phyloP scores from a whole-genome alignment of 1,284 basidiomycete species.

The Fomitopsis betulina region DNA sequence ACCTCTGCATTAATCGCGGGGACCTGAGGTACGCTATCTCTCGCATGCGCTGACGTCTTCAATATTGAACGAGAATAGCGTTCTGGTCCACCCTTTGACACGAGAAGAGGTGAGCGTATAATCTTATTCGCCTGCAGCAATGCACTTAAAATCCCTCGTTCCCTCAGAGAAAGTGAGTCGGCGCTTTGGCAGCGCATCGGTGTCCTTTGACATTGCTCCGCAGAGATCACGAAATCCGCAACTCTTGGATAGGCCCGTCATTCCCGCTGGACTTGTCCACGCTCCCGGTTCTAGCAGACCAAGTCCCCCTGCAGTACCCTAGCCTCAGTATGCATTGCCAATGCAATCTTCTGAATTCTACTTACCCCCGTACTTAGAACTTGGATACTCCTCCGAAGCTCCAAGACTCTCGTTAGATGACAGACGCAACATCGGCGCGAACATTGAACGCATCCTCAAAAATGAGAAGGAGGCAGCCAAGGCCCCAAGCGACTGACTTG shows the following conservation, averaged over 20 bases:
- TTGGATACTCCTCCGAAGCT: conserved; percentile 47
- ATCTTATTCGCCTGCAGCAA: neutral
- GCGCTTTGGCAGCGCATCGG: neutral
- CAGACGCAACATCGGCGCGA: conserved; percentile 40
- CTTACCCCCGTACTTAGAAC: conserved; percentile 30
- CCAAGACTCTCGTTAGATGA: conserved; percentile 42
- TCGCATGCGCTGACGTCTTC: neutral
- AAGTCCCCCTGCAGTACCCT: conserved; percentile 66
- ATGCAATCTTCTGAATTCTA: neutral
- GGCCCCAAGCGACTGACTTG: conserved; percentile 33
- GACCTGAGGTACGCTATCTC: conserved; percentile 47
- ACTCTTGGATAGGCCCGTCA: conserved; percentile 68
- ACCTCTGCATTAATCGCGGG: conserved; percentile 62
- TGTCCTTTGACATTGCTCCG: neutral
- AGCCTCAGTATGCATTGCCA: conserved; percentile 48
- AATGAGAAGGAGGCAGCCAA: conserved; percentile 50
- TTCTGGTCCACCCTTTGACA: conserved; percentile 70
- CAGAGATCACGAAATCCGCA: conserved; percentile 61
- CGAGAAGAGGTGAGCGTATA: conserved; percentile 45
- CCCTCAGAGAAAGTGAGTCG: conserved; percentile 4
- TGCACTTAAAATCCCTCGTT: neutral
- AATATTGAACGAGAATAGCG: conserved; percentile 29
- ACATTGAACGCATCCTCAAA: conserved; percentile 44
- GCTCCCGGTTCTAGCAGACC: conserved; percentile 44
- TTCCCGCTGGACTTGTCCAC: conserved; percentile 58